Evolutionary conservation across 805 yeast genomes (phyloP).

Genomic region (Barnettozyma sucrosica): DNA sequence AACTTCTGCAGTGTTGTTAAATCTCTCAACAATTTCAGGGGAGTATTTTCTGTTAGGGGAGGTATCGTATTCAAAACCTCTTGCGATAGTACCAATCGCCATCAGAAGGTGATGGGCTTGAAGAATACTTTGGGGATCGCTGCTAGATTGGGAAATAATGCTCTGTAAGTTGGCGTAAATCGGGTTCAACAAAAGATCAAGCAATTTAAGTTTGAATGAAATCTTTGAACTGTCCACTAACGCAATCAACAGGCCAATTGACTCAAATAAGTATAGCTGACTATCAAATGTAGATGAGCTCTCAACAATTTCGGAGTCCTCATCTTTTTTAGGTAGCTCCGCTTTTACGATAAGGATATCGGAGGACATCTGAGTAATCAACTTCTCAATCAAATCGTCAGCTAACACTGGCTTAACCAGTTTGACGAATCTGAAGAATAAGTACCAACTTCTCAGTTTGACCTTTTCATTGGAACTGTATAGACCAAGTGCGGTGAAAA

Average conservation of each 20-base stretch:
- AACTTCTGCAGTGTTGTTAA: conserved; percentile 72
- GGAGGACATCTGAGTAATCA: conserved; percentile 56
- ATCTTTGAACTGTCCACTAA: conserved; percentile 41
- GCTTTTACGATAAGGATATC: conserved; percentile 59
- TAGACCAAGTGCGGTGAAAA: conserved; percentile 79
- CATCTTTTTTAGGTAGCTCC: conserved; percentile 39
- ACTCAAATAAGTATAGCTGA: conserved; percentile 80
- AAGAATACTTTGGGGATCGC: conserved; percentile 42
- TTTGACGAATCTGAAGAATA: conserved; percentile 77
- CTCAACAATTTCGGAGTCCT: conserved; percentile 48
- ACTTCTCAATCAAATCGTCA: conserved; percentile 43
- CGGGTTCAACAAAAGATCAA: conserved; percentile 69
- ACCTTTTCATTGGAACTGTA: conserved; percentile 71
- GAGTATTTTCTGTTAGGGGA: conserved; percentile 29
- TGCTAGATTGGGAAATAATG: conserved; percentile 44
- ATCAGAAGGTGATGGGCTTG: conserved; percentile 83
- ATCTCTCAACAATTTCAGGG: conserved; percentile 38
- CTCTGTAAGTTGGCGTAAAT: conserved; percentile 65
- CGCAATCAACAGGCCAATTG: conserved; percentile 72
- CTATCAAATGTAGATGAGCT: conserved; percentile 58
- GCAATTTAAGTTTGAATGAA: conserved; percentile 34
- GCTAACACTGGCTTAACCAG: conserved; percentile 63
- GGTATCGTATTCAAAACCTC: conserved; percentile 57
- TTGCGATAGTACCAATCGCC: conserved; percentile 85
- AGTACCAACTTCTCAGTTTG: conserved; percentile 82